Base-by-base conservation (phyloP, 805 yeast genomes). In the Candida sakaeoensis region DNA sequence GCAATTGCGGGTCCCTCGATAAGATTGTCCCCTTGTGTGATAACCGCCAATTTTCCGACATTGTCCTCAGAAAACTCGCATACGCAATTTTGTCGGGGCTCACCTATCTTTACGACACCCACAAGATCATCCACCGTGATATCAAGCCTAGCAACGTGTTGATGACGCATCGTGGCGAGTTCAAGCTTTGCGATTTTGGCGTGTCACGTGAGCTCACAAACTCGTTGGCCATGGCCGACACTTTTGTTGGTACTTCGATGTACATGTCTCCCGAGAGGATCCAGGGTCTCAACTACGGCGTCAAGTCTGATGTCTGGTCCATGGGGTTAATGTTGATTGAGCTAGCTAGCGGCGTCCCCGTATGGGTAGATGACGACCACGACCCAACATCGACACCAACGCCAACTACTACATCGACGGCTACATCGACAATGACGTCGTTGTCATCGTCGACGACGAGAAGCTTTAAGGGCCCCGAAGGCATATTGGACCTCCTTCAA, bases 261-360 rank as follows among this genome's bases (percentile, higher is more conserved):
- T 93, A 93, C 58, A 93, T 93, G 74, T 85, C 96, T 1, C 99
- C 99, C 0, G 99, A 93, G 54, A 74, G 99, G 46, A 91, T 93
- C 40, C 96, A 89, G 62, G 99, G 99, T 14, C 87, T 86, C 31
- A 82, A 82, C 8, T 93, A 93, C 62, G 85, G 95, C 7, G 82
- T 90, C n/a, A 89, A 90, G 50, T 91, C 95, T 27, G 99, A 93
- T 59, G 91, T 93, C 9, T 93, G 99, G 99, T 88, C 97, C 0
- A 65, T 90, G 49, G 99, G 99, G 1, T 68, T 93, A 33, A 85
- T 90, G 82, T 69, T 93, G 29, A 79, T 87, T 37, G 98, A 93
- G 59, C 68, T 93, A 38, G 91, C 96, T 1, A 78, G 85, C 3
- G 98, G 98, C 0, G 72, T 71, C 39, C 82, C 84, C 50, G 93